Conservation (phyloP, 129 eudicot species). For the Silybum marianum region DNA sequence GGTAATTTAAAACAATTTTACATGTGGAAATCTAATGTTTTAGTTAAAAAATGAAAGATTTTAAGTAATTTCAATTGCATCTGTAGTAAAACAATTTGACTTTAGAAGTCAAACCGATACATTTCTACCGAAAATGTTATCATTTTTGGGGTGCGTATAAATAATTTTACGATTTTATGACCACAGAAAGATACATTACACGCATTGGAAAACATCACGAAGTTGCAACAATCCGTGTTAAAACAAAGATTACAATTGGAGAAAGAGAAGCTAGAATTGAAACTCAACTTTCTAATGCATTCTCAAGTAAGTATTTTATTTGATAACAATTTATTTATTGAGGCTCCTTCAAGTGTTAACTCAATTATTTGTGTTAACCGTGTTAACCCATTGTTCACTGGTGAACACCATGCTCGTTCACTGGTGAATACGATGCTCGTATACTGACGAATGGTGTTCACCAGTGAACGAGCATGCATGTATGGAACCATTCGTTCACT, state of each 20-base stretch:
- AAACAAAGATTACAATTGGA: conserved; percentile 56
- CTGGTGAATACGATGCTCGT: too few relatives aligned
- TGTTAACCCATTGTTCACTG: too few relatives aligned
- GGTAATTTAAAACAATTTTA: too few relatives aligned
- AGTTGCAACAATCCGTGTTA: conserved; percentile 57
- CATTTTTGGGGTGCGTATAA: not conserved
- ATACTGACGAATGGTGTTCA: too few relatives aligned
- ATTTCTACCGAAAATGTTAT: not conserved
- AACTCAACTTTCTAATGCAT: conserved; percentile 44
- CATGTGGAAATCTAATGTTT: too few relatives aligned
- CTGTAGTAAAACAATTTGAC: not conserved
- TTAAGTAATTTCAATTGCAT: not conserved
- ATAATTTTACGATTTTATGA: not conserved
- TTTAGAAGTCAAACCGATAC: conserved; percentile 19
- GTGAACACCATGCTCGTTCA: too few relatives aligned
- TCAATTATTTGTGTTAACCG: too few relatives aligned
- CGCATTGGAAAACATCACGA: conserved; percentile 38
- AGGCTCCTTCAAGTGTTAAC: too few relatives aligned
- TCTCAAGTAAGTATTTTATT: conserved; percentile 56
- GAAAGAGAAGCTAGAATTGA: conserved; percentile 66
- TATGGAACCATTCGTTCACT: too few relatives aligned
- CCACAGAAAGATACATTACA: conserved; percentile 41
- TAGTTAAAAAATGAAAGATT: not conserved
- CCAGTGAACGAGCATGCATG: too few relatives aligned
- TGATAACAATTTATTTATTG: not conserved